These are phyloP conservation scores for Candida pseudofarinosa DNA, from an alignment of 805 yeast species.

Conservation along the genomic window DNA sequence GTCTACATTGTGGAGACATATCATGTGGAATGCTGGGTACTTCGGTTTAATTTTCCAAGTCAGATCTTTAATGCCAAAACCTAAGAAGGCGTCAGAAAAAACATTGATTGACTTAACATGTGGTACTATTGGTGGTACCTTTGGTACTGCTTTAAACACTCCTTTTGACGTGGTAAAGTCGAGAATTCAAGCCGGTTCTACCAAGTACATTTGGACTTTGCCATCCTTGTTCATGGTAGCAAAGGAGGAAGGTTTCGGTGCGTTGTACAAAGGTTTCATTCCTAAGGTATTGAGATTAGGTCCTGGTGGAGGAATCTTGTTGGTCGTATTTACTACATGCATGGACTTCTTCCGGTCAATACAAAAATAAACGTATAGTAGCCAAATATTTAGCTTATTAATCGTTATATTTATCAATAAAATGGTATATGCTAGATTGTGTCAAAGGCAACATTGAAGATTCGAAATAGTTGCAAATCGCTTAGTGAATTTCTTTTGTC, in stretches of 20 bases:
- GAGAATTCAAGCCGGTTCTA: slow-evolving; percentile 87
- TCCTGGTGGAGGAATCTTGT: slow-evolving; percentile 98
- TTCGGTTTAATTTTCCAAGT: slow-evolving; percentile 93
- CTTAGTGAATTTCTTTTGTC: neutral
- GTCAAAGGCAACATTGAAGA: slow-evolving; percentile 4
- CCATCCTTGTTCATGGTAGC: slow-evolving; percentile 73
- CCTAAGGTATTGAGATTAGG: slow-evolving; percentile 97
- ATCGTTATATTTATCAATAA: neutral
- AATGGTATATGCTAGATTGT: neutral
- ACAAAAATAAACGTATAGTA: slow-evolving; percentile 17
- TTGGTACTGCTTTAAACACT: slow-evolving; percentile 92
- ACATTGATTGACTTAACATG: slow-evolving; percentile 84
- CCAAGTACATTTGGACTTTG: slow-evolving; percentile 89
- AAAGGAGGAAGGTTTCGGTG: slow-evolving; percentile 87
- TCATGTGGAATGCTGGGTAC: slow-evolving; percentile 96
- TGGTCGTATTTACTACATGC: slow-evolving; percentile 92
- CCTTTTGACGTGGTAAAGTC: slow-evolving; percentile 98
- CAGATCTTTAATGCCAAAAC: slow-evolving; percentile 72
- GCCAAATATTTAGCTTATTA: neutral
- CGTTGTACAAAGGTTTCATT: slow-evolving; percentile 91
- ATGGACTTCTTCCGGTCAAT: slow-evolving; percentile 88
- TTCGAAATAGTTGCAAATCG: slow-evolving; percentile 4
- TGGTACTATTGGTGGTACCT: slow-evolving; percentile 95
- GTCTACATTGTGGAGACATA: slow-evolving; percentile 96
- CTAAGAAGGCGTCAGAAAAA: slow-evolving; percentile 66